Evolutionary conservation across 2,329 filamentous ascomycete genomes (phyloP).

Genomic region (Cyphellophora europaea): DNA sequence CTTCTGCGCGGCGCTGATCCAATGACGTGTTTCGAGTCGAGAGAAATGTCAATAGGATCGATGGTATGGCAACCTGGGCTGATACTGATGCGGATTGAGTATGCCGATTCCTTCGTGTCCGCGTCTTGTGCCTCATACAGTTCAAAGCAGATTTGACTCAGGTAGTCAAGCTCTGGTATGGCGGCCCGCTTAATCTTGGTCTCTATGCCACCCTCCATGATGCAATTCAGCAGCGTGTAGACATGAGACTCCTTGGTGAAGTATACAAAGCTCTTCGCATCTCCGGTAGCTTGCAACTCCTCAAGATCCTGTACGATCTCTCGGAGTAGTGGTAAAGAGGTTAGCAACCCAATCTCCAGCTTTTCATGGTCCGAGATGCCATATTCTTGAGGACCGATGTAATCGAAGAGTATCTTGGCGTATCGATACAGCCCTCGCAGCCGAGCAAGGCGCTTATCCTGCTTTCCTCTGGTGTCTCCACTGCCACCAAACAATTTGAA

Average conservation of each 20-base stretch:
- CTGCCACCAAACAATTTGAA: constrained; percentile 83
- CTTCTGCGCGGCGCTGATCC: constrained; percentile 85
- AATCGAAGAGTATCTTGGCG: constrained; percentile 93
- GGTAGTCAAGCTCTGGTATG: constrained; percentile 94
- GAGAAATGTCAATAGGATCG: constrained; percentile 89
- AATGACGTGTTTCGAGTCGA: constrained; percentile 94
- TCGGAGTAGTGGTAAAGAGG: constrained; percentile 83
- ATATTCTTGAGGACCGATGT: constrained; percentile 97
- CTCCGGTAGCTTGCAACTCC: constrained; percentile 89
- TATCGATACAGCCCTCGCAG: constrained; percentile 87
- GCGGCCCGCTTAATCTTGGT: constrained; percentile 93
- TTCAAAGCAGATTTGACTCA: constrained; percentile 96
- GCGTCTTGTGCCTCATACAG: constrained; percentile 89
- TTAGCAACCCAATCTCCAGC: constrained; percentile 93
- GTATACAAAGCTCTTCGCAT: constrained; percentile 95
- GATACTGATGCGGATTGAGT: constrained; percentile 93
- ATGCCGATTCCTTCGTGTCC: constrained; percentile 70
- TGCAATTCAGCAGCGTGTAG: constrained; percentile 95
- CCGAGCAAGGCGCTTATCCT: constrained; percentile 76
- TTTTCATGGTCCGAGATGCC: constrained; percentile 94
- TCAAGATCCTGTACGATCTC: constrained; percentile 96
- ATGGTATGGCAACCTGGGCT: constrained; percentile 94
- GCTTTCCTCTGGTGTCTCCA: constrained; percentile 64
- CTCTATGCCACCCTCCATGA: constrained; percentile 90
- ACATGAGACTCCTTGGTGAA: constrained; percentile 99